Base-by-base conservation (phyloP, 225 moss, liverwort and hornwort genomes). In the Pseudisothecium myosuroides region DNA sequence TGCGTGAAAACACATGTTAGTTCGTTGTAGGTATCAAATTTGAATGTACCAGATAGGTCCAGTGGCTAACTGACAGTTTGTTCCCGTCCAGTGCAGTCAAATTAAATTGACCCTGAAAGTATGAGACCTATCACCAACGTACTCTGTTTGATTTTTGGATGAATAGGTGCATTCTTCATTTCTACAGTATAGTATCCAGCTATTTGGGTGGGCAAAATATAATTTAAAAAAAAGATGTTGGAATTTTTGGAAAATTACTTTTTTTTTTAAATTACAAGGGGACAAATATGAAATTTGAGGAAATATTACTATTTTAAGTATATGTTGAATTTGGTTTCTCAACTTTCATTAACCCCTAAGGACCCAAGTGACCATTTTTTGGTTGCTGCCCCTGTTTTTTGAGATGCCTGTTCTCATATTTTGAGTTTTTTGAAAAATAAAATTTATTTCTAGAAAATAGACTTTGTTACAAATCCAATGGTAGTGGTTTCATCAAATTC, bases 221-320 rank as follows among this genome's bases (percentile, higher is more conserved):
- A 71, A 41, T 41, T 15, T 71, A 1, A n/a, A 12, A 21, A 69
- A 68, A 23, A n/a, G 6, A 39, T 69, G 3, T 1, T 72, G 3
- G 5, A 43, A 27, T 24, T 27, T 43, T 41, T 5, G 9, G 16
- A 27, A 72, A 43, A 20, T 19, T 66, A 10, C 5, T 4, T 64
- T 9, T 5, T 6, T 0, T 21, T 21, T 56, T 1, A 56, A 43
- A 5, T 41, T 41, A 24, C 23, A 23, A 5, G 2, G 10, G 2
- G 2, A 43, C n/a, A 27, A 27, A 72, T 0, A 9, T 43, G 43
- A 72, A 28, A 24, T 27, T 36, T 26, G 26, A 41, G 3, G 39
- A 2, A 69, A 43, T 72, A 16, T 41, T 27, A 26, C 0, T 16
- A 26, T 28, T 45, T 17, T 45, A 28, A 28, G 27, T 2, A 3